Conservation (phyloP, 176 grass and related monocot genomes). For the Cenchrus fungigraminus region DNA sequence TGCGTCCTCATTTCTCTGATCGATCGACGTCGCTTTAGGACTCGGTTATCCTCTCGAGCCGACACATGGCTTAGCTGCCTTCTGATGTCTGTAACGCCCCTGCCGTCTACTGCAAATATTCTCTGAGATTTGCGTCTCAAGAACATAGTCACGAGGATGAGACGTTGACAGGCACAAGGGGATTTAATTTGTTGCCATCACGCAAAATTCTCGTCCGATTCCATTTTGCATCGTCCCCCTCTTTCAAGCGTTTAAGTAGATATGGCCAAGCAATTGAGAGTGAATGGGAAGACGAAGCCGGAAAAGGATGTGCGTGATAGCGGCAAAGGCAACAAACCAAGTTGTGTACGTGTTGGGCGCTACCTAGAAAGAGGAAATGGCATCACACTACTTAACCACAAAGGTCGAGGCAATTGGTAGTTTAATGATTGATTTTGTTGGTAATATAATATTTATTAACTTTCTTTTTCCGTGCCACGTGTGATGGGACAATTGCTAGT, state of each 20-base stretch:
- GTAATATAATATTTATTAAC: background rate
- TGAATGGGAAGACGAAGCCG: background rate
- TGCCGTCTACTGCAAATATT: constrained; percentile 28
- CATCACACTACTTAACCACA: background rate
- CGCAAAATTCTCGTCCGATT: constrained; percentile 24
- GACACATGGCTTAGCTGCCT: background rate
- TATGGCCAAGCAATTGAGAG: constrained; percentile 3
- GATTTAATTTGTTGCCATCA: background rate
- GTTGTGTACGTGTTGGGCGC: background rate
- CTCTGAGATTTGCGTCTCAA: constrained; percentile 22
- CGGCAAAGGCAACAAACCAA: background rate
- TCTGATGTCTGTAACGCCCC: background rate
- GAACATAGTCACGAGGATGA: constrained; percentile 33
- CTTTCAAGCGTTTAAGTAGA: constrained; percentile 21
- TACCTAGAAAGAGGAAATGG: background rate
- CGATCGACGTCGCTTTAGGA: constrained; percentile 5
- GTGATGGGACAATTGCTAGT: background rate
- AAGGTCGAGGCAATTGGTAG: background rate
- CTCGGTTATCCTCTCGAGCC: background rate
- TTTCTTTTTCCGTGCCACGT: background rate
- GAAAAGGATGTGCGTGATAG: background rate
- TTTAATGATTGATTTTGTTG: background rate
- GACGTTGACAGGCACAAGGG: constrained; percentile 29
- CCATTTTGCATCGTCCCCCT: background rate
- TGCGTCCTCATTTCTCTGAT: background rate